Percentiles rank a stretch among this genome's conserved stretches.
phyloP scores from a whole-genome alignment of 495 filamentous ascomycete genomes.

The Penicillium ochrochloron region DNA sequence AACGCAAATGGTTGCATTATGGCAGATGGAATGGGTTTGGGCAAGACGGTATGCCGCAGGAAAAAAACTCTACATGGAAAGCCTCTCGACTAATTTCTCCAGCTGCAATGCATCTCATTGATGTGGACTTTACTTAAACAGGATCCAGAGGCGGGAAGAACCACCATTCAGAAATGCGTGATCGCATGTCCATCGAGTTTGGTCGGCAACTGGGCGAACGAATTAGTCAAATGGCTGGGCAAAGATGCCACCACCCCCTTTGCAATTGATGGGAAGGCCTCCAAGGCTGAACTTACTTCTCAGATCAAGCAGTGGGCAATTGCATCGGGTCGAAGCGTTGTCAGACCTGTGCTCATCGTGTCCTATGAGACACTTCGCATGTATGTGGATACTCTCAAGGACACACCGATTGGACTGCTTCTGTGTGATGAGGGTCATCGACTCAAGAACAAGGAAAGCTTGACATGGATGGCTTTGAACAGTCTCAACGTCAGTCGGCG shows the following conservation, averaged over 20 bases:
- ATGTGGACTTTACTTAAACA: constrained; percentile 99
- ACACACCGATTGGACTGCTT: constrained; percentile 87
- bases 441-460: constrained; percentile 96
- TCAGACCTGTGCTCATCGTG: constrained; percentile 96
- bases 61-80: background rate
- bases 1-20: constrained; percentile 98
- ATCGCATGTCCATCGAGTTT: constrained; percentile 98
- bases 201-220: constrained; percentile 98
- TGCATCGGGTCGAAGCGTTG: constrained; percentile 84
- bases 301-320: constrained; percentile 96
- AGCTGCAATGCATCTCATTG: constrained; percentile 75
- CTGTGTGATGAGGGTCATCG: constrained; percentile 99
- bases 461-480: constrained; percentile 90
- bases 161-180: constrained; percentile 94
- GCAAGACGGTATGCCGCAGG: constrained; percentile 73
- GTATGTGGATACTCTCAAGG: constrained; percentile 84
- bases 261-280: constrained; percentile 94
- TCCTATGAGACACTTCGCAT: constrained; percentile 96
- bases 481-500: constrained; percentile 86
- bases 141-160: constrained; percentile 89
- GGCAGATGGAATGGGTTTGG: constrained; percentile 98
- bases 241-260: constrained; percentile 90
- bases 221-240: constrained; percentile 88
- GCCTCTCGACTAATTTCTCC: constrained; percentile 40
- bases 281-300: constrained; percentile 86